Base-by-base conservation (phyloP, 352 stramenopile species). In the Globisporangium middletonii region DNA sequence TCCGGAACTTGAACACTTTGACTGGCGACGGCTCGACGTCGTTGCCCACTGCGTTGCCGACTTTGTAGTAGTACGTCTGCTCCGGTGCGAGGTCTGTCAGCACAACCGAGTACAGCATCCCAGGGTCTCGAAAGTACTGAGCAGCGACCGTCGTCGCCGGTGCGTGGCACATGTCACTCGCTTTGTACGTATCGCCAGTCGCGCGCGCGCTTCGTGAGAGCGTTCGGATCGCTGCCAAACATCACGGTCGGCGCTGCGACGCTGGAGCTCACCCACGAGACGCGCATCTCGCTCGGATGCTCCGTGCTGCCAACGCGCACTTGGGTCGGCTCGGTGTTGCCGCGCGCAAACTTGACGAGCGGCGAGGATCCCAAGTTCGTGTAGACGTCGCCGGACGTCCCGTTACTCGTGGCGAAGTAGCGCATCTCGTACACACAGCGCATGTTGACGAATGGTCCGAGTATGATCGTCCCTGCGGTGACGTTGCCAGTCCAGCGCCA, bases 261-360 rank as follows among this genome's bases (percentile, higher is more conserved):
- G 18, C 64, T 51, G n/a, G 50, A 71, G 56, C 74, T 85, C 15
- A 71, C 67, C 74, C 77, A 87, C 55, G 73, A 73, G 51, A 85
- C 72, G 19, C 74, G 63, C 70, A 87, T 85, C 59, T 82, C 62
- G 28, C 62, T 67, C 2, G 42, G 2, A 16, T 6, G 6, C 11
- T 6, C 3, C 18, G 58, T 64, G 38, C 47, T 61, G 18, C 26
- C 18, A 30, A 62, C n/a, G n/a, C 50, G 54, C 38, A 62, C 54
- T 26, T 63, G 53, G 13, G 47, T 16, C 11, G 77, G 74, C 63
- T 87, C 62, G 44, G 65, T 62, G 41, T 43, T 33, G 47, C 55
- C 55, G 37, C 46, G 46, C 1, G 27, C 55, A 15, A 69, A 56
- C 28, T 42, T 44, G 35, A 67, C 54, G 45, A 67, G 55, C 4